A percentile compares a stretch with the other conserved stretches of the same genome.
These are phyloP conservation scores for Leishmania gerbilli DNA, from an alignment of 208 protist species.

Conservation along the genomic window DNA sequence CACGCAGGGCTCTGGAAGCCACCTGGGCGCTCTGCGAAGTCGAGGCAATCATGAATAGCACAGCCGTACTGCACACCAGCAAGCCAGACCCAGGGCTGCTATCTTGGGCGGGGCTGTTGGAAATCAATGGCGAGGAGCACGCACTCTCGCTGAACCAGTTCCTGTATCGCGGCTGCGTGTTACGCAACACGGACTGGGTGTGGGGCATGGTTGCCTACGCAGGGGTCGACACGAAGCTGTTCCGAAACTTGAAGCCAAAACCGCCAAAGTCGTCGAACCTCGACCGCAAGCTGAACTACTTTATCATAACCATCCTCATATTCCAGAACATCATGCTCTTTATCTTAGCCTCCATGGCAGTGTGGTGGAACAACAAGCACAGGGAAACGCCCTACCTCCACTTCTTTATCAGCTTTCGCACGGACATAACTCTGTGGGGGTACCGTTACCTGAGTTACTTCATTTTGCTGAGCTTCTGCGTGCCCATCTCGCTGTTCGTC, in stretches of 20 bases:
- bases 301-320: constrained; percentile 78
- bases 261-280: constrained; percentile 90
- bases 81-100: constrained; percentile 71
- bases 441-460: constrained; percentile 90
- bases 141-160: constrained; percentile 84
- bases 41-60: constrained; percentile 31
- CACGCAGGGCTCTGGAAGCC: constrained; percentile 62
- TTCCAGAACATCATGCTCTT: constrained; percentile 78
- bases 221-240: constrained; percentile 92
- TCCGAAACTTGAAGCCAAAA: constrained; percentile 87
- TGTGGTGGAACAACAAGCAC: constrained; percentile 63
- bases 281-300: constrained; percentile 83
- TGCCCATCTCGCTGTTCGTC: constrained; percentile 93
- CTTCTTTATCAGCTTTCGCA: constrained; percentile 62
- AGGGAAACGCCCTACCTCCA: constrained; percentile 63
- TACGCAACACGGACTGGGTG: constrained; percentile 93
- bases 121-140: constrained; percentile 52
- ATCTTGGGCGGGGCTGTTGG: constrained; percentile 76
- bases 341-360: constrained; percentile 64
- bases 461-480: constrained; percentile 90
- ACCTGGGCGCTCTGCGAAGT: constrained; percentile 57
- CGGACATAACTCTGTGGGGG: constrained; percentile 44
- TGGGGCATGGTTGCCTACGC: constrained; percentile 94
- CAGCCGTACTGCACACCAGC: constrained; percentile 56
- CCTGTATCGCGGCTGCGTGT: constrained; percentile 86